phyloP scores from a whole-genome alignment of 2,329 filamentous ascomycete genomes.

The Alternaria gaisen region DNA sequence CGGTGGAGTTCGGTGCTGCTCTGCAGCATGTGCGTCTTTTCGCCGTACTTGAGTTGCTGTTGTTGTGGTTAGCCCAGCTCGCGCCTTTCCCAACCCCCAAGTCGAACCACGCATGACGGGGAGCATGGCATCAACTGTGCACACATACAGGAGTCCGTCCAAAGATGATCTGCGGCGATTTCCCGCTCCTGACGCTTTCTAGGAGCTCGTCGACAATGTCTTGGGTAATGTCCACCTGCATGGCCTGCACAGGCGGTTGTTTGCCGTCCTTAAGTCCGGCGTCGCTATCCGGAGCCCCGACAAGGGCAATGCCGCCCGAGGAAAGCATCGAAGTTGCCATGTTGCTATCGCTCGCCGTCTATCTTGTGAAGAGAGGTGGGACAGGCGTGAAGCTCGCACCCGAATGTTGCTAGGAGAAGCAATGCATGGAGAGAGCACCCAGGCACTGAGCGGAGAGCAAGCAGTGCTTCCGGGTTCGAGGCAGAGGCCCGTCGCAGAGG shows the following conservation, averaged over 20 bases:
- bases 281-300: constrained; percentile 51
- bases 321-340: constrained; percentile 44
- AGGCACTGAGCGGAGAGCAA: constrained; percentile 42
- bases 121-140: constrained; percentile 17
- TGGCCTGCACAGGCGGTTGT: constrained; percentile 47
- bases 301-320: constrained; percentile 47
- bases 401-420: constrained; percentile 46
- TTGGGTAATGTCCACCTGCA: constrained; percentile 54
- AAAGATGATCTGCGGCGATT: constrained; percentile 51
- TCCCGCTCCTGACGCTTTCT: constrained; percentile 48
- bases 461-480: constrained; percentile 34
- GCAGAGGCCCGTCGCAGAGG: constrained; percentile 36
- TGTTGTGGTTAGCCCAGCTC: constrained; percentile 42
- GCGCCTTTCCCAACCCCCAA: constrained; percentile 22
- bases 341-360: constrained; percentile 23
- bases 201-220: constrained; percentile 54
- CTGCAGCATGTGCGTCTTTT: constrained; percentile 64
- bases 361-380: constrained; percentile 28
- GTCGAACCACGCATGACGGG: constrained; percentile 17
- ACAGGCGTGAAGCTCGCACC: constrained; percentile 48
- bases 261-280: constrained; percentile 44
- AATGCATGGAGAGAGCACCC: constrained; percentile 53
- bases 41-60: constrained; percentile 65
- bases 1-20: constrained; percentile 62
- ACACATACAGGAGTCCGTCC: constrained; percentile 53